Base-by-base conservation (phyloP, 2,329 filamentous ascomycete genomes). In the Fusarium nurragi region DNA sequence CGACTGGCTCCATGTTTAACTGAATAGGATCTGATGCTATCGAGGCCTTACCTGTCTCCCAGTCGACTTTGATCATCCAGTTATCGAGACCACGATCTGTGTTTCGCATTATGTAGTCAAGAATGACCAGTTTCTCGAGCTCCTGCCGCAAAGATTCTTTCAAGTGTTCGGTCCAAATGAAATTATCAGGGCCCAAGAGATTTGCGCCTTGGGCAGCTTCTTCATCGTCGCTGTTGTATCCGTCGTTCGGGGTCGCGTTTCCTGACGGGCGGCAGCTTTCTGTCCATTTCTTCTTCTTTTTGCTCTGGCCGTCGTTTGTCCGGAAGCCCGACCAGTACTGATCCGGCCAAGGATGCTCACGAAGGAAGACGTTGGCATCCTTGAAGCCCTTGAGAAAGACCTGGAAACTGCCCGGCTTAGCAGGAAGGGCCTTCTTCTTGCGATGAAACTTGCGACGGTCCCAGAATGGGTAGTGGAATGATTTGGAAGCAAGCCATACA, bases 31-130 rank as follows among this genome's bases (percentile, higher is more conserved):
- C 93, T 1, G 93, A 93, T 16, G 90, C 89, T 66, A 99, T 92
- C 9, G 91, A 92, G 13, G 95, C 94, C 71, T 90, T 86, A 72
- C 95, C 88, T 4, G 86, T 88, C 69, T 93, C 86, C 84, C 89
- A 92, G 76, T 99, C 94, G 28, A 99, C 92, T 77, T 93, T 95
- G 74, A 99, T 93, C 95, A 99, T 99, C 95, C 95, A 99, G 72
- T 99, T 99, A 76, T 99, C 95, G 54, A 97, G 82, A 3, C 95
- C 95, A 78, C 95, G 87, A 76, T 99, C 95, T 3, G 95, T 99
- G 74, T 99, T 99, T 56, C 95, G 88, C 95, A 99, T 99, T 65
- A 99, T 97, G 76, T 99, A 99, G 78, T 99, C 95, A 67, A 99
- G 78, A 72, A 99, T 97, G 21, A 99, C 96, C 9, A 99, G 83